A percentile compares a stretch with the other conserved stretches of the same genome.
Evolutionary conservation across 495 filamentous ascomycete genomes (phyloP).

Genomic region (Usnea hakonensis): DNA sequence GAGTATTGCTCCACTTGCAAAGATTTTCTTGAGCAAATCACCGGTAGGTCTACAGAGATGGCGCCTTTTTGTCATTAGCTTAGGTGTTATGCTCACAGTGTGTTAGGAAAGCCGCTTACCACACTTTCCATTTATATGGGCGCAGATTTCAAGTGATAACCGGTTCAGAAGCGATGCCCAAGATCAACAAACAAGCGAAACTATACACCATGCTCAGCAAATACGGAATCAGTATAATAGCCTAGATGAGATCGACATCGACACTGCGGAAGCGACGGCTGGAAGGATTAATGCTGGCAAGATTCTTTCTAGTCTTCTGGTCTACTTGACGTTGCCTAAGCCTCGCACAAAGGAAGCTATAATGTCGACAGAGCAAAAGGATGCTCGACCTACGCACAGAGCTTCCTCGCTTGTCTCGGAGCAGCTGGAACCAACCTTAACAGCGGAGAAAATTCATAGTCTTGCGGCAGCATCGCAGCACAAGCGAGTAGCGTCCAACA

Average conservation of each 20-base stretch:
- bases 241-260: slow-evolving; percentile 1
- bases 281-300: slow-evolving; percentile 7
- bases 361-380: neutral
- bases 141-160: neutral
- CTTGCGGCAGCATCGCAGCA: neutral
- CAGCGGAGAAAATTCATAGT: neutral
- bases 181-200: neutral
- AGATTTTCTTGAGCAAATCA: neutral
- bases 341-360: neutral
- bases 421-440: neutral
- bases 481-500: neutral
- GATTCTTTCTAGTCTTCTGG: neutral
- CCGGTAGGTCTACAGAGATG: neutral
- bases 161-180: neutral
- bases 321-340: neutral
- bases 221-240: neutral
- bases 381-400: neutral
- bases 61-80: neutral
- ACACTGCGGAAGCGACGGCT: slow-evolving; percentile 10
- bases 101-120: neutral
- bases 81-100: neutral
- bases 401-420: neutral
- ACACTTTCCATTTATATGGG: slow-evolving; percentile 4
- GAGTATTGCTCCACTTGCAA: slow-evolving; percentile 1
- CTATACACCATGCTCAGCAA: neutral